Base-by-base conservation (phyloP, 139 green algal species). In the Volvox reticuliferus region DNA sequence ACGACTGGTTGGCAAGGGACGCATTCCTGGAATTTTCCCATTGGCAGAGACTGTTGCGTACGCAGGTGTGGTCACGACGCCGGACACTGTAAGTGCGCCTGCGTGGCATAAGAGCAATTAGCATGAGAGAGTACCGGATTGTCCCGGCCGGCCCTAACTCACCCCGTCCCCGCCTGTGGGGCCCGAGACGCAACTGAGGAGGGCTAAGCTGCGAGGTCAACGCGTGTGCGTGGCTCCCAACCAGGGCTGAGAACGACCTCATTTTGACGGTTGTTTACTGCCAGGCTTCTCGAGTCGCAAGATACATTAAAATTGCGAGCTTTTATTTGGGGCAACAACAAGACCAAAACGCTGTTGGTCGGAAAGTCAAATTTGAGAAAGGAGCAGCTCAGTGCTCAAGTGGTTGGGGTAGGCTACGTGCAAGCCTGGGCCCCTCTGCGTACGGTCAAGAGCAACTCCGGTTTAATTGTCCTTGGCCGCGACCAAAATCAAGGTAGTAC, bases 251-350 rank as follows among this genome's bases (percentile, higher is more conserved):
- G 13, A 33, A 62, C 76, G 2, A 32, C n/a, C 6, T 82, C 33
- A 82, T 73, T 5, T 82, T 79, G 20, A 79, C 71, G n/a, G 14
- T 79, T 79, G 71, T 79, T n/a, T 28, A 19, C 71, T 79, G 71
- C 71, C 28, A 79, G 14, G 71, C 33, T 28, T 5, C 44, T 55
- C 44, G 44, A 55, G 9, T 9, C 44, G 44, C 44, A 55, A 9
- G 5, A 55, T 55, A 55, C 9, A 9, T 55, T 55, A 55, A 5
- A 55, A 55, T 55, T 55, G 5, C 5, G 5, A 55, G 44, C 9
- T 55, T 14, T 55, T 55, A 9, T 14, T 55, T 55, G 44, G 44
- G 44, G 44, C 44, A 55, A 9, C 9, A 55, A 14, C 44, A 55
- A 55, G 44, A 55, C 9, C 5, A 9, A 55, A 55, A 55, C 9